Conservation (phyloP, 495 filamentous ascomycete genomes). For the Tuber brumale region DNA sequence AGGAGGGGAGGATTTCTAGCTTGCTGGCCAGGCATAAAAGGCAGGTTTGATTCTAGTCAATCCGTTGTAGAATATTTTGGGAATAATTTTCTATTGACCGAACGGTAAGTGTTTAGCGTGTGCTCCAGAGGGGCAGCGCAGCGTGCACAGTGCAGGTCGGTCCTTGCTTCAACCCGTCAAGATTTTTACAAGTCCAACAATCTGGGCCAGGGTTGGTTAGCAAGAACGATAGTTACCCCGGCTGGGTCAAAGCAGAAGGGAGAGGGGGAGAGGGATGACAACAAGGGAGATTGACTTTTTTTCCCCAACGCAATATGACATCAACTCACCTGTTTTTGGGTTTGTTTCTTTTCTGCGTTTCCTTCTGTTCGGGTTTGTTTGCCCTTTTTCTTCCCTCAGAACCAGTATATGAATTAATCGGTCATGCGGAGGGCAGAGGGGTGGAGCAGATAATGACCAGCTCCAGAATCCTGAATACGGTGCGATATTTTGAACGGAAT, state of each 20-base stretch:
- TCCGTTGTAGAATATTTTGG: background rate
- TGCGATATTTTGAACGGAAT: background rate
- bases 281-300: background rate
- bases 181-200: background rate
- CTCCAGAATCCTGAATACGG: background rate
- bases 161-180: background rate
- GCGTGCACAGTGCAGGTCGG: background rate
- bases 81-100: slow-evolving; percentile 3
- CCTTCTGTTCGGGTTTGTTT: background rate
- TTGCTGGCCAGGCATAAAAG: background rate
- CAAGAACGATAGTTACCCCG: background rate
- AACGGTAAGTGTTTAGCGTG: background rate
- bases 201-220: background rate
- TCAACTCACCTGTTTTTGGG: background rate
- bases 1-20: background rate
- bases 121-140: background rate
- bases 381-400: background rate
- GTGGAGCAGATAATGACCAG: background rate
- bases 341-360: background rate
- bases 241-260: background rate
- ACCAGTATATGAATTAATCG: background rate
- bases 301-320: background rate
- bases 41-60: background rate
- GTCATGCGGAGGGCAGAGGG: background rate
- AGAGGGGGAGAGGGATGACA: background rate